Conservation (phyloP, 2,329 filamentous ascomycete genomes). For the Chaetomiaceae sp. region DNA sequence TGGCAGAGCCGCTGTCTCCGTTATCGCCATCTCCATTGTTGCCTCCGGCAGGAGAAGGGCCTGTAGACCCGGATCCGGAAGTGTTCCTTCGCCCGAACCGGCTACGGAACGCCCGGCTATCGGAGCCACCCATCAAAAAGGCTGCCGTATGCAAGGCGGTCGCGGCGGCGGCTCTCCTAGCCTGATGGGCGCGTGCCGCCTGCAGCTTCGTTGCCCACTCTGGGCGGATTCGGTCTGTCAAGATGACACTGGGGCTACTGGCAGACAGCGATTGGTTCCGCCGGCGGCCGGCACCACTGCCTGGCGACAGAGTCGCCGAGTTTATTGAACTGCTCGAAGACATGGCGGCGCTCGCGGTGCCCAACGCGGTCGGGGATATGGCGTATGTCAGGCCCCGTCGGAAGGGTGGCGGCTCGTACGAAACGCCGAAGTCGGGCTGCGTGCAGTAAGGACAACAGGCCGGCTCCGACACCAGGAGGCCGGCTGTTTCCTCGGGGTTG, state of each 20-base stretch:
- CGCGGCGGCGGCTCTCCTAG: slow-evolving; percentile 82
- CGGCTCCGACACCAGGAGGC: slow-evolving; percentile 81
- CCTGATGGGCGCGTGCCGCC: slow-evolving; percentile 76
- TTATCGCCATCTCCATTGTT: slow-evolving; percentile 25
- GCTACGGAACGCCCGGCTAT: slow-evolving; percentile 46
- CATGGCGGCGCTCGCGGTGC: slow-evolving; percentile 64
- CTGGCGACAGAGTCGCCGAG: slow-evolving; percentile 45
- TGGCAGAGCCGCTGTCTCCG: slow-evolving; percentile 24
- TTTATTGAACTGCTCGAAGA: slow-evolving; percentile 80
- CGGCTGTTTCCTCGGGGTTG: slow-evolving; percentile 48
- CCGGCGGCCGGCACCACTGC: slow-evolving; percentile 31
- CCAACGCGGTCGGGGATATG: slow-evolving; percentile 41
- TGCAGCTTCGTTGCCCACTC: slow-evolving; percentile 92
- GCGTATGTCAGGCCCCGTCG: slow-evolving; percentile 74
- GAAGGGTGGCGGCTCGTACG: slow-evolving; percentile 85
- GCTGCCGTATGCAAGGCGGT: slow-evolving; percentile 93
- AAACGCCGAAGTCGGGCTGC: slow-evolving; percentile 93
- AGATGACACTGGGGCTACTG: slow-evolving; percentile 78
- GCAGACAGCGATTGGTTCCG: slow-evolving; percentile 65
- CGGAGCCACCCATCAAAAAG: slow-evolving; percentile 72
- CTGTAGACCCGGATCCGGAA: slow-evolving; percentile 34
- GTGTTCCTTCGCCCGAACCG: slow-evolving; percentile 55
- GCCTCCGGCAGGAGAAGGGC: slow-evolving; percentile 12
- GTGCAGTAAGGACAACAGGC: slow-evolving; percentile 93
- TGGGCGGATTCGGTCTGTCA: slow-evolving; percentile 85